Conservation (phyloP, 768 basidiomycete genomes). For the Suillus paluster region DNA sequence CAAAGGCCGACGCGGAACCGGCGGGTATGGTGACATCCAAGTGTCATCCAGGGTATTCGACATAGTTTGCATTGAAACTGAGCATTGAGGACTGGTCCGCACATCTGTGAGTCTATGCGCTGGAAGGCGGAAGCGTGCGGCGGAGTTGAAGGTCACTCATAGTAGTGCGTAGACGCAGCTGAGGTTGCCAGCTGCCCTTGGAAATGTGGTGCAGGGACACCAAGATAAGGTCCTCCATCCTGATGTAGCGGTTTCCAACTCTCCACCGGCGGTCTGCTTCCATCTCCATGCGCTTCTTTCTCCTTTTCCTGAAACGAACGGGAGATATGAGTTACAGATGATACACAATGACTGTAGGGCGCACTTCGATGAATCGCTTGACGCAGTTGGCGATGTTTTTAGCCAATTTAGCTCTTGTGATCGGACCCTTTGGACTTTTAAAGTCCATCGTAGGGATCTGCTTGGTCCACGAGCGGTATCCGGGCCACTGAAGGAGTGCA, state of each 20-base stretch:
- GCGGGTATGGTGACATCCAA: neutral
- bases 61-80: neutral
- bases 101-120: neutral
- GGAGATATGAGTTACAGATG: constrained; percentile 8
- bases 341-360: constrained; percentile 16
- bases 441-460: constrained; percentile 87
- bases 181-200: constrained; percentile 83
- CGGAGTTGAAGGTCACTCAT: neutral
- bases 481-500: constrained; percentile 65
- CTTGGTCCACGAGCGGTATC: constrained; percentile 76
- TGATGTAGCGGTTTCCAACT: constrained; percentile 61
- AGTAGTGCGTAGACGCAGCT: constrained; percentile 53
- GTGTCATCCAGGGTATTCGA: neutral
- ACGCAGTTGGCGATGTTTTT: constrained; percentile 83
- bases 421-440: constrained; percentile 74
- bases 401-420: constrained; percentile 76
- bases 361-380: constrained; percentile 65
- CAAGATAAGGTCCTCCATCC: constrained; percentile 67
- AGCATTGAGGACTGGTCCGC: no score
- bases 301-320: constrained; percentile 48
- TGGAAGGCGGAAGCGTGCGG: neutral
- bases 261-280: constrained; percentile 64
- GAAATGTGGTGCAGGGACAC: constrained; percentile 85
- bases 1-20: neutral
- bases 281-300: constrained; percentile 60